A percentile compares a stretch with the other conserved stretches of the same genome.
Evolutionary conservation across 306 rosid genomes (phyloP).

Genomic region (Rubus idaeus): DNA sequence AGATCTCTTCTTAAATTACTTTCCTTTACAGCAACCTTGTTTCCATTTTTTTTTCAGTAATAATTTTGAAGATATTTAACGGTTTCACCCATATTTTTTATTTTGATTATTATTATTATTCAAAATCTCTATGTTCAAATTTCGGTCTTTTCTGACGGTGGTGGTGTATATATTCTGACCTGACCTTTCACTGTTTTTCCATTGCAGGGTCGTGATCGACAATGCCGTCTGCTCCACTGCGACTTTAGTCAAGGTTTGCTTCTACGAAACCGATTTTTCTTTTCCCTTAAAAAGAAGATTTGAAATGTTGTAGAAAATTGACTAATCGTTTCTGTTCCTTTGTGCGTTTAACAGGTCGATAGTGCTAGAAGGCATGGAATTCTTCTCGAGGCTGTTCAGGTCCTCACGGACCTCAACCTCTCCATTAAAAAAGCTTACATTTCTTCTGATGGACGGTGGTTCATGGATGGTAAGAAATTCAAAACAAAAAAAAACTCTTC

Average conservation of each 20-base stretch:
- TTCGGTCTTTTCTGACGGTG: neutral
- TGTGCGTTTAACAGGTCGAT: constrained; percentile 58
- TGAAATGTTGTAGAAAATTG: constrained; percentile 5
- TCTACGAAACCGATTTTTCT: neutral
- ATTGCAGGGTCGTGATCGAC: constrained; percentile 85
- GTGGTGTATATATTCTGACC: constrained; percentile 35
- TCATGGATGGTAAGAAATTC: constrained; percentile 81
- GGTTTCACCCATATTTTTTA: neutral
- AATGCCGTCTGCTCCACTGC: constrained; percentile 77
- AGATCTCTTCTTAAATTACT: constrained; percentile 15
- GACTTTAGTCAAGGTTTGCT: constrained; percentile 81
- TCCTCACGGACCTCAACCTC: constrained; percentile 80
- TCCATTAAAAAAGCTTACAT: constrained; percentile 82
- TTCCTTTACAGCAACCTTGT: neutral
- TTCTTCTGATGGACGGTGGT: constrained; percentile 94
- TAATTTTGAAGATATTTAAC: neutral
- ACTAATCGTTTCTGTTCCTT: constrained; percentile 2
- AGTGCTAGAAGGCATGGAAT: constrained; percentile 90
- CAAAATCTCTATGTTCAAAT: neutral
- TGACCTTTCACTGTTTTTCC: constrained; percentile 34
- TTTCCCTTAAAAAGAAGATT: neutral
- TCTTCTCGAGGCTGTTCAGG: constrained; percentile 85
- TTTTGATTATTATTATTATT: neutral
- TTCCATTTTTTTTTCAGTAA: neutral
- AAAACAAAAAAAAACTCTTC: neutral